Conservation (phyloP, 768 basidiomycete species). For the Mrakia frigida region DNA sequence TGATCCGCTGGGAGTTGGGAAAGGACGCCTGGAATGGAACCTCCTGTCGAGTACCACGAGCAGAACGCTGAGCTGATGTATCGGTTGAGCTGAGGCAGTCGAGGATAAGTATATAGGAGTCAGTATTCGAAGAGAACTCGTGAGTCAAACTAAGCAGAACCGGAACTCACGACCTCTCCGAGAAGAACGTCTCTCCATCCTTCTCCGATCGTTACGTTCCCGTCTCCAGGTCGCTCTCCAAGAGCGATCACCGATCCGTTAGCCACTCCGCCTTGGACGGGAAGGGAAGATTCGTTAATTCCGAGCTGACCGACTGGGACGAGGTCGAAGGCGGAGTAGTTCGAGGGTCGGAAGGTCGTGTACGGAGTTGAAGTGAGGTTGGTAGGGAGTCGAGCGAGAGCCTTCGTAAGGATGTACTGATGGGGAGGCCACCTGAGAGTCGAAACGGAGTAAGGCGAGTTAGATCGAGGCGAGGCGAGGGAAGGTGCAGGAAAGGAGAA, state of each 20-base stretch:
- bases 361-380: slow-evolving; percentile 60
- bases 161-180: slow-evolving; percentile 53
- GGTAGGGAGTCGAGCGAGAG: slow-evolving; percentile 66
- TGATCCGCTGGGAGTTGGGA: slow-evolving; percentile 55
- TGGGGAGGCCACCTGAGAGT: slow-evolving; percentile 30
- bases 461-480: neutral
- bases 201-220: slow-evolving; percentile 51
- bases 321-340: slow-evolving; percentile 60
- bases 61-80: slow-evolving; percentile 78
- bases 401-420: slow-evolving; percentile 63
- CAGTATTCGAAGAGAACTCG: too few relatives aligned
- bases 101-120: too few relatives aligned
- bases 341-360: slow-evolving; percentile 50
- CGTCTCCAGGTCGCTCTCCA: slow-evolving; percentile 48
- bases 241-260: slow-evolving; percentile 52
- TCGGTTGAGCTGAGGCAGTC: slow-evolving; percentile 67
- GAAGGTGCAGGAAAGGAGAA: neutral
- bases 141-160: slow-evolving; percentile 45
- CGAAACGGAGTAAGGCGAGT: neutral
- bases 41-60: slow-evolving; percentile 89
- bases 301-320: slow-evolving; percentile 78
- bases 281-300: slow-evolving; percentile 63
- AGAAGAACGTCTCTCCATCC: slow-evolving; percentile 62
- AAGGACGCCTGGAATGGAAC: slow-evolving; percentile 65
- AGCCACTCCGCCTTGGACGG: slow-evolving; percentile 56